Evolutionary conservation across 1,284 basidiomycete species (phyloP).

Genomic region (Ustilago trichophora): DNA sequence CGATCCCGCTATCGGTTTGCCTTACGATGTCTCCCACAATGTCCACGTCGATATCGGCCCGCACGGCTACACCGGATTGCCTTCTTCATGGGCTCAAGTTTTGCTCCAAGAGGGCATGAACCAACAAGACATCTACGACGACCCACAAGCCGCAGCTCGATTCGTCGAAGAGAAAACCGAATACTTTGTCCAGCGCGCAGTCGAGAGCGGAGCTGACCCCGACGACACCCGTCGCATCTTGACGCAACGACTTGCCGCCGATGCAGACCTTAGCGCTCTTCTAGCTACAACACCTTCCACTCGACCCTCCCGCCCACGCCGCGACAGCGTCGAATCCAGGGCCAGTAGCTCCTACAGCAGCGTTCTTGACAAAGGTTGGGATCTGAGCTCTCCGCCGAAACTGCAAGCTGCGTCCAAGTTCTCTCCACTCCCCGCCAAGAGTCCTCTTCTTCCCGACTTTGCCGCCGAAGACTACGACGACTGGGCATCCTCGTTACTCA

Average conservation of each 20-base stretch:
- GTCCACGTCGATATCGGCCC: slow-evolving; percentile 59
- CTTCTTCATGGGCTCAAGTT: slow-evolving; percentile 50
- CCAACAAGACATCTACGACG: slow-evolving; percentile 18
- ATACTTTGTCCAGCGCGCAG: slow-evolving; percentile 42
- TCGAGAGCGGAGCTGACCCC: slow-evolving; percentile 28
- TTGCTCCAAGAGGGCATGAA: slow-evolving; percentile 40
- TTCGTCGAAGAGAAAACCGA: slow-evolving; percentile 34
- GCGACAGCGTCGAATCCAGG: slow-evolving; percentile 30
- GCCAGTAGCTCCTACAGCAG: slow-evolving; percentile 55
- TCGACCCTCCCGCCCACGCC: slow-evolving; percentile 2
- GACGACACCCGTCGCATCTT: slow-evolving; percentile 26
- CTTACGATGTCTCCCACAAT: slow-evolving; percentile 54
- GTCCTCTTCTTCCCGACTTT: slow-evolving; percentile 48
- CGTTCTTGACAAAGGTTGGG: slow-evolving; percentile 48
- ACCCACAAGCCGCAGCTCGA: slow-evolving; percentile 33
- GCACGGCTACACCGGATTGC: slow-evolving; percentile 53
- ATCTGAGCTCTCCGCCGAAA: slow-evolving; percentile 29
- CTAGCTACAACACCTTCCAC: slow-evolving; percentile 5
- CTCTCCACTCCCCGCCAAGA: slow-evolving; percentile 28
- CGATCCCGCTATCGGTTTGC: slow-evolving; percentile 52
- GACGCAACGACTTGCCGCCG: slow-evolving; percentile 22
- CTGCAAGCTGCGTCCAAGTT: neutral
- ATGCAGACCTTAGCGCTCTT: slow-evolving; percentile 17
- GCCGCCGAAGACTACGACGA: slow-evolving; percentile 45
- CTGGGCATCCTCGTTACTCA: slow-evolving; percentile 42